Base-by-base conservation (phyloP, 2,329 filamentous ascomycete genomes). In the Mycosphaerella sp. region DNA sequence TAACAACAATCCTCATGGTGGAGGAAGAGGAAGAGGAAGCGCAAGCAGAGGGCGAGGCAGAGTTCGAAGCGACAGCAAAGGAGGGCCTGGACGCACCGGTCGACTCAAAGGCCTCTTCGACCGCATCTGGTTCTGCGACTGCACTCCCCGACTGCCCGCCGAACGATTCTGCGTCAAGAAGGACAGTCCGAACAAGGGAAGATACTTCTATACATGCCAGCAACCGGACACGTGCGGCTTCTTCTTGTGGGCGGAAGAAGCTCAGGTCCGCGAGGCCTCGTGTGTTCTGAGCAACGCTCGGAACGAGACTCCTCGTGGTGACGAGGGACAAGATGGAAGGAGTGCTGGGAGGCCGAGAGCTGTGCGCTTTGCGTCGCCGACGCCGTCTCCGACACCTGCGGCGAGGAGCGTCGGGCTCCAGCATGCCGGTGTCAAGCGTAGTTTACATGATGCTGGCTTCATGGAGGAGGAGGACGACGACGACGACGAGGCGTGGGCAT, bases 171-270 rank as follows among this genome's bases (percentile, higher is more conserved):
- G 79, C 59, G 75, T 76, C 1, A 81, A 79, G 62, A 84, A 82
- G 54, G 72, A 75, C 27, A 74, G 75, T 9, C 65, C 66, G 40
- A 83, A 83, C 57, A 70, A 80, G 52, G 79, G 79, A 9, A 62
- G 64, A 57, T 60, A 59, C 62, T 68, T 83, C 64, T 81, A 80
- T 58, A 78, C 75, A 3, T 84, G 80, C 60, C 77, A 80, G 57
- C 74, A 79, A 25, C 28, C 30, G 17, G 67, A 73, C 41, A 68
- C 73, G 36, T 84, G 80, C 59, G 70, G 69, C 0, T 80, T 83
- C 66, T 83, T 81, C 56, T 64, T 83, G 0, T 82, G 79, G 77
- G 70, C 76, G 6, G 73, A 78, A 12, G 74, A 80, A 39, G 79
- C 79, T 0, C 66, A 69, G 37, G 53, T 59, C 14, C 69, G 79